Conservation (phyloP, 2,329 filamentous ascomycete species). For the Akanthomyces dipterigenus region DNA sequence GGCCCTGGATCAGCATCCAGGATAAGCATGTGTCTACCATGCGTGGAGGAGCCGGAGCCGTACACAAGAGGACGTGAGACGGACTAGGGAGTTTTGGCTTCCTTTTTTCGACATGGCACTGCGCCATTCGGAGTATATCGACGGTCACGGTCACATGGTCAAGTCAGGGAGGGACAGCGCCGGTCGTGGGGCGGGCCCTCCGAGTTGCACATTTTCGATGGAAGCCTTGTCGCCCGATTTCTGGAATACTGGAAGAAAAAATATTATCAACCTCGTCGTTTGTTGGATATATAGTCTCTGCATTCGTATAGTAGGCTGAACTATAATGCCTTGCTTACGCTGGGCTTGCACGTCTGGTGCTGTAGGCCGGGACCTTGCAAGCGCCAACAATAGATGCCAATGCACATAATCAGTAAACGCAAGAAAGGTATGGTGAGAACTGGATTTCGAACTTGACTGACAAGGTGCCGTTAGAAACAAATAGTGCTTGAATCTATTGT, state of each 20-base stretch:
- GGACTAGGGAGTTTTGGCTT: background rate
- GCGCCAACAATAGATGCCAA: background rate
- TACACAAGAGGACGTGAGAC: background rate
- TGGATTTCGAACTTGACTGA: too few relatives aligned
- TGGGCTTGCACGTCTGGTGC: background rate
- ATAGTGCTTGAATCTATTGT: too few relatives aligned
- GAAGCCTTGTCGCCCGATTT: background rate
- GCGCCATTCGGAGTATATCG: background rate
- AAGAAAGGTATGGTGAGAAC: too few relatives aligned
- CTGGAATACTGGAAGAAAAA: background rate
- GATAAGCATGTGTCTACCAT: background rate
- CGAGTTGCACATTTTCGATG: background rate
- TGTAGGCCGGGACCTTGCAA: too few relatives aligned
- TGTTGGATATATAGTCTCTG: background rate
- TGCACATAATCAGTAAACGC: background rate
- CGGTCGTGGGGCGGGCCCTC: background rate
- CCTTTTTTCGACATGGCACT: background rate
- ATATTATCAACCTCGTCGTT: too few relatives aligned
- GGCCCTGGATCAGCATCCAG: background rate
- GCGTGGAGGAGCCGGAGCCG: background rate
- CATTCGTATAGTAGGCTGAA: too few relatives aligned
- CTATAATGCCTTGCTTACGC: too few relatives aligned
- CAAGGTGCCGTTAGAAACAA: too few relatives aligned
- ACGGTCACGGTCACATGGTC: background rate
- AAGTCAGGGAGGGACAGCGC: background rate